Conservation (phyloP, 371 early-diverging fungal genomes). For the Mortierella polycephala region DNA sequence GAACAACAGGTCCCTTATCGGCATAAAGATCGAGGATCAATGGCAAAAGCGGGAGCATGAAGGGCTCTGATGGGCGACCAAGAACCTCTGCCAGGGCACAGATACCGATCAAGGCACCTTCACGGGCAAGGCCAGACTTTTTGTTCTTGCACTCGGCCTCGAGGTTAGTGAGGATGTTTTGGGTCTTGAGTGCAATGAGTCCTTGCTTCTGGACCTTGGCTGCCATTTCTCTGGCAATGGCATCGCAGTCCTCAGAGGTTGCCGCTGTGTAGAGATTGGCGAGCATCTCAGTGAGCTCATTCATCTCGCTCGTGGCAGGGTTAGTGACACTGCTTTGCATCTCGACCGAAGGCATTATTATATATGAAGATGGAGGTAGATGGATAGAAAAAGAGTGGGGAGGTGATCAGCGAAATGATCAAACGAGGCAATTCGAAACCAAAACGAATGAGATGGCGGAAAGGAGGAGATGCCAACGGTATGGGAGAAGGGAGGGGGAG, state of each 20-base stretch:
- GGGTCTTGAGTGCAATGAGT: slow-evolving; percentile 66
- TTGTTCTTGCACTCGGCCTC: slow-evolving; percentile 69
- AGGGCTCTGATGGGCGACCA: slow-evolving; percentile 69
- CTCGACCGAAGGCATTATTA: slow-evolving; percentile 46
- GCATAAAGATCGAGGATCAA: slow-evolving; percentile 71
- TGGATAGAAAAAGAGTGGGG: background rate
- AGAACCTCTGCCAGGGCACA: slow-evolving; percentile 70
- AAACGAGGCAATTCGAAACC: too few species aligned
- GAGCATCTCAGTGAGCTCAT: slow-evolving; percentile 56
- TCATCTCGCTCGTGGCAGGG: slow-evolving; percentile 13
- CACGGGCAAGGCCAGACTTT: slow-evolving; percentile 77
- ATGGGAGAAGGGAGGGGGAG: too few species aligned
- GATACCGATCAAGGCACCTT: slow-evolving; percentile 78
- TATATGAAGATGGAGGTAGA: background rate
- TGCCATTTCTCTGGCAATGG: slow-evolving; percentile 66
- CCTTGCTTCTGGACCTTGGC: slow-evolving; percentile 61
- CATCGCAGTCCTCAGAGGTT: slow-evolving; percentile 67
- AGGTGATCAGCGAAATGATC: background rate
- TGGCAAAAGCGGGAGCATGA: slow-evolving; percentile 67
- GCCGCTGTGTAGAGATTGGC: slow-evolving; percentile 67
- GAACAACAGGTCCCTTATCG: slow-evolving; percentile 79
- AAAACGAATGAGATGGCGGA: too few species aligned
- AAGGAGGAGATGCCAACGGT: too few species aligned
- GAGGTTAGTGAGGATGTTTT: slow-evolving; percentile 67
- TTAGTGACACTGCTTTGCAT: slow-evolving; percentile 19